Base-by-base conservation (phyloP, 2,329 filamentous ascomycete species). In the Pseudogymnoascus sp. region DNA sequence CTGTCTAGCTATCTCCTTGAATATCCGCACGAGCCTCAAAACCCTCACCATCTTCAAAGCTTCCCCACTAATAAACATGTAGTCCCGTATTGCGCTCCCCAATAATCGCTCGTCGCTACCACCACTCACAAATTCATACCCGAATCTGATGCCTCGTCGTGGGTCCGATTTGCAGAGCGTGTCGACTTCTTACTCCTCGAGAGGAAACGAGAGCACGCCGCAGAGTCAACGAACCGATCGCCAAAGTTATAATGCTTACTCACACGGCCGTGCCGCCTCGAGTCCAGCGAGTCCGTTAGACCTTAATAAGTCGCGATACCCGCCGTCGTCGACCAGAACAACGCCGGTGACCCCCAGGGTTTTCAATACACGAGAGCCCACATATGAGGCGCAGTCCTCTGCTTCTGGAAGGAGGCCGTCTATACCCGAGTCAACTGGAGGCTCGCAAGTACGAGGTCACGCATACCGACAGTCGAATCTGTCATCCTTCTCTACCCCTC, bases 401-500 rank as follows among this genome's bases (percentile, higher is more conserved):
- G 37, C 28, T 33, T 31, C 37, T 28, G 41, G 41, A 19, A 43
- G 61, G 40, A 56, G 61, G 28, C 28, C 28, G 16, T 62, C 61
- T 14, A 38, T 59, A 60, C 40, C 43, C 6, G 38, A 43, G 33
- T 26, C 40, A 14, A 31, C 41, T 11, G 33, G 8, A 31, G 60
- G 37, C 40, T 56, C 60, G 8, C 26, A 56, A 24, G 19, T 61
- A 38, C 69, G 72, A 38, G 46, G 61, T 6, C 65, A 68, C 24
- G 67, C 70, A 22, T 72, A 74, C 62, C 68, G 72, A 43, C 72
- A 72, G 62, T 73, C 72, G 12, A 72, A 70, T 61, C 63, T 74
- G 26, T 60, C 56, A 8, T 71, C 71, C 60, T 72, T 71, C 64
- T 66, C 70, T n/a, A 67, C 67, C 40, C 69, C 71, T 59, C 70